These are phyloP conservation scores for Gaeumannomyces sp. DNA, from an alignment of 2,329 filamentous ascomycete species.

Conservation along the genomic window DNA sequence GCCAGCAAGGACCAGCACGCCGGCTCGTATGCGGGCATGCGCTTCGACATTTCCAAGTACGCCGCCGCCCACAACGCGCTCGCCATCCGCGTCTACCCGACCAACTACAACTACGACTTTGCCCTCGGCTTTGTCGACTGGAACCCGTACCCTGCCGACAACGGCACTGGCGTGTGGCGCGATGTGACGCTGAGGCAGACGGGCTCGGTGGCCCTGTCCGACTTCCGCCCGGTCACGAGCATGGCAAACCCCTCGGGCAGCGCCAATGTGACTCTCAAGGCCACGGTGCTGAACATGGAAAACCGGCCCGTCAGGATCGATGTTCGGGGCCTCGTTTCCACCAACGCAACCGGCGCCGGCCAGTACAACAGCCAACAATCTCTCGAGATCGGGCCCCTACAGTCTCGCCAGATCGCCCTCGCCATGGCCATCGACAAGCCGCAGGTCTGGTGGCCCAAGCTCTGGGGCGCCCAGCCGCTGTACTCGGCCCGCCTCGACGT, in stretches of 20 bases:
- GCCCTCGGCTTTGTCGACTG: slow-evolving; percentile 56
- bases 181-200: slow-evolving; percentile 50
- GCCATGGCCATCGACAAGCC: slow-evolving; percentile 34
- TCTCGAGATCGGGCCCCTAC: slow-evolving; percentile 26
- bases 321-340: slow-evolving; percentile 18
- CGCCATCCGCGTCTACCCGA: slow-evolving; percentile 48
- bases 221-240: slow-evolving; percentile 39
- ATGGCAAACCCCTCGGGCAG: slow-evolving; percentile 21
- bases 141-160: slow-evolving; percentile 56
- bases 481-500: slow-evolving; percentile 25
- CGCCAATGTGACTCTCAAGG: slow-evolving; percentile 32
- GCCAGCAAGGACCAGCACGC: slow-evolving; percentile 41
- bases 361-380: not conserved
- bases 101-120: slow-evolving; percentile 53
- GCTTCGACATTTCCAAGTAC: slow-evolving; percentile 47
- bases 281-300: slow-evolving; percentile 34
- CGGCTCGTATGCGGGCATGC: slow-evolving; percentile 50
- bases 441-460: slow-evolving; percentile 54
- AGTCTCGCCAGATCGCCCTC: slow-evolving; percentile 32
- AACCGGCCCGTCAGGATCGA: slow-evolving; percentile 30
- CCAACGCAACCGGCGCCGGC: not conserved
- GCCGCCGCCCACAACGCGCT: slow-evolving; percentile 40
- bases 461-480: slow-evolving; percentile 45
- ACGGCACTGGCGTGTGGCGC: slow-evolving; percentile 58
- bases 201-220: slow-evolving; percentile 39